These are phyloP conservation scores for Yamadazyma sp. DNA, from an alignment of 1,139 yeast genomes.

Conservation along the genomic window DNA sequence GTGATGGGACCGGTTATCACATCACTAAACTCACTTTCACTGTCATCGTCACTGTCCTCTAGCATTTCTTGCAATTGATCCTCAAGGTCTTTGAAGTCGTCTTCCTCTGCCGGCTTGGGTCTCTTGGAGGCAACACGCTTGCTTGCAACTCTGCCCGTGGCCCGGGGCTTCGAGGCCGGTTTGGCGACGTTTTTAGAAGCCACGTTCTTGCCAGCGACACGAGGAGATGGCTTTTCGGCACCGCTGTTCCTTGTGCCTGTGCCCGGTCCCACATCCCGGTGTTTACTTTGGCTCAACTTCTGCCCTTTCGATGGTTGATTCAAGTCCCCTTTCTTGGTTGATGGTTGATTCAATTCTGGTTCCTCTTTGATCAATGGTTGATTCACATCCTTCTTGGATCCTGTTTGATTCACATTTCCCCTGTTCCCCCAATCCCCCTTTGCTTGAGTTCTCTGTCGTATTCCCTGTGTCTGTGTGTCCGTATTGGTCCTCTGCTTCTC, in stretches of 20 bases:
- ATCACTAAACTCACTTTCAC: constrained; percentile 11
- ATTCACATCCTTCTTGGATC: not conserved
- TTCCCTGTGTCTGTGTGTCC: no score
- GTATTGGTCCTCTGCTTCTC: not conserved
- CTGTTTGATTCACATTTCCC: not conserved
- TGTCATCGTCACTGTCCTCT: constrained; percentile 22
- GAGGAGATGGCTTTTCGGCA: no score
- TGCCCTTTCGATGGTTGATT: no score
- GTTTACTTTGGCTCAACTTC: no score
- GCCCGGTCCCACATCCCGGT: no score
- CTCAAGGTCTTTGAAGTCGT: constrained; percentile 47
- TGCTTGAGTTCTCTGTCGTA: no score
- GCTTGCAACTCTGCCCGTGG: constrained; percentile 1
- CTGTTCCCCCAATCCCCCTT: not conserved
- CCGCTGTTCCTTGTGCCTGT: no score
- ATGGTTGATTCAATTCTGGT: no score
- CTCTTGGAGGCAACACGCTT: constrained; percentile 4
- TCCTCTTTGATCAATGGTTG: not conserved
- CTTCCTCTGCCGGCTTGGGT: constrained; percentile 22
- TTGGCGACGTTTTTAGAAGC: not conserved
- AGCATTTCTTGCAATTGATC: constrained; percentile 46
- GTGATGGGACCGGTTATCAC: constrained; percentile 15
- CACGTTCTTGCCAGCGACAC: constrained; percentile 3
- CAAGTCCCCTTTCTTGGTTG: no score
- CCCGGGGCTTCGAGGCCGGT: not conserved